Base-by-base conservation (phyloP, 2,329 filamentous ascomycete genomes). In the Colletotrichum sp. region DNA sequence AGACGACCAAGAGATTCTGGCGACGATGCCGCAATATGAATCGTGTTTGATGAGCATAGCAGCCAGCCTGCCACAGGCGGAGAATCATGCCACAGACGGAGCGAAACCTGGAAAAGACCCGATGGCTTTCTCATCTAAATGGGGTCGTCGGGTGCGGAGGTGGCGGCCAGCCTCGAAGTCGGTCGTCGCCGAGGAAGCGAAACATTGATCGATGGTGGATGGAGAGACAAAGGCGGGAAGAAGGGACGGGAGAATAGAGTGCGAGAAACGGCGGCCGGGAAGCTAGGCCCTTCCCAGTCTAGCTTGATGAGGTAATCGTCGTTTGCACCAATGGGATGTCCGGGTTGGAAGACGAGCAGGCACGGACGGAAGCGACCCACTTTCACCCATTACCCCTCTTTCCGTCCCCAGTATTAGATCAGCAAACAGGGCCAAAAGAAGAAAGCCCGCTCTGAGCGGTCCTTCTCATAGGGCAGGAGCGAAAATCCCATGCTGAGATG, bases 351-450 rank as follows among this genome's bases (percentile, higher is more conserved):
- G 48, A 16, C 13, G 7, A 48, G 36, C 32, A 48, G 13, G 69
- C 63, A 72, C 64, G 10, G 57, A 60, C 64, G 48, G 43, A 64
- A 74, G 24, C 4, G 48, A 43, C 73, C 73, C 69, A 75, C 39
- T 64, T n/a, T 73, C 60, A 34, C 21, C 70, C 34, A 32, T 55
- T 69, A 61, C 70, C 74, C 74, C 71, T 74, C 74, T 61, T 73
- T 76, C 70, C 48, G 15, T 48, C 13, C 21, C 28, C 28, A 66
- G 59, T 18, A 48, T 69, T 61, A 61, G 74, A 36, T 66, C 36
- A 36, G 28, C 30, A 7, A 16, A 28, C 55, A 36, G 61, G 30
- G 16, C 71, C 71, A 8, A 18, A 73, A 68, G 15, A 21, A 28
- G 71, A 26, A 36, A 55, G 21, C 26, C 15, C n/a, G 8, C 34